These are phyloP conservation scores for Polysphondylium violaceum DNA, from an alignment of 78 protist genomes.

Conservation along the genomic window DNA sequence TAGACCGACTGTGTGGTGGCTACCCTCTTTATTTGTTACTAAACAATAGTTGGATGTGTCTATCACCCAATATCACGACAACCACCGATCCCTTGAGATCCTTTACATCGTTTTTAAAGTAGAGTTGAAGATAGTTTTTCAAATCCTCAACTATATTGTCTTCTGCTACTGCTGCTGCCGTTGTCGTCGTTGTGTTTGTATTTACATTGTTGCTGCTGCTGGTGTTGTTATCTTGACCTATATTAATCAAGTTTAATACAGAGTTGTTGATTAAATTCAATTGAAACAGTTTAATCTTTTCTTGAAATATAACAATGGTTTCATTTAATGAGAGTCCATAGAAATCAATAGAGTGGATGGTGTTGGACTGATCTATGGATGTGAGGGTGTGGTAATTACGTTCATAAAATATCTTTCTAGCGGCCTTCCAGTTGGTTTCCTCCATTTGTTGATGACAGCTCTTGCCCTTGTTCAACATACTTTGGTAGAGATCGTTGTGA, in stretches of 20 bases:
- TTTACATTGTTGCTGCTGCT: too few relatives aligned
- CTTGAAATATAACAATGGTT: background rate
- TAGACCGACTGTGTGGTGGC: too few relatives aligned
- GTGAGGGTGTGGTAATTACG: background rate
- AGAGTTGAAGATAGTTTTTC: too few relatives aligned
- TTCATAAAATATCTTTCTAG: background rate
- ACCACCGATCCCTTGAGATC: too few relatives aligned
- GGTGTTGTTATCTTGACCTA: background rate
- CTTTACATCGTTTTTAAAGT: too few relatives aligned
- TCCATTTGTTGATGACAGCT: background rate
- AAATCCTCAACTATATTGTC: too few relatives aligned
- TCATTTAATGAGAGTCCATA: background rate
- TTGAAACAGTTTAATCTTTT: background rate
- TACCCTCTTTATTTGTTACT: too few relatives aligned
- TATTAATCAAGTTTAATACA: too few relatives aligned
- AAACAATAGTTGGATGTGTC: too few relatives aligned
- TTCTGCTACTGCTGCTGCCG: too few relatives aligned
- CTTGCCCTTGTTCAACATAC: background rate
- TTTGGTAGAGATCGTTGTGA: background rate
- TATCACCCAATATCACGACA: too few relatives aligned
- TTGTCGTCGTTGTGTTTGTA: too few relatives aligned
- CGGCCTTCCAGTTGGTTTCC: background rate
- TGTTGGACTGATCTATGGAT: background rate
- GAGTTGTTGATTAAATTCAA: background rate
- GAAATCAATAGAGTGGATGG: background rate